Conservation (phyloP, 2,329 filamentous ascomycete genomes). For the Orbilia quercus region DNA sequence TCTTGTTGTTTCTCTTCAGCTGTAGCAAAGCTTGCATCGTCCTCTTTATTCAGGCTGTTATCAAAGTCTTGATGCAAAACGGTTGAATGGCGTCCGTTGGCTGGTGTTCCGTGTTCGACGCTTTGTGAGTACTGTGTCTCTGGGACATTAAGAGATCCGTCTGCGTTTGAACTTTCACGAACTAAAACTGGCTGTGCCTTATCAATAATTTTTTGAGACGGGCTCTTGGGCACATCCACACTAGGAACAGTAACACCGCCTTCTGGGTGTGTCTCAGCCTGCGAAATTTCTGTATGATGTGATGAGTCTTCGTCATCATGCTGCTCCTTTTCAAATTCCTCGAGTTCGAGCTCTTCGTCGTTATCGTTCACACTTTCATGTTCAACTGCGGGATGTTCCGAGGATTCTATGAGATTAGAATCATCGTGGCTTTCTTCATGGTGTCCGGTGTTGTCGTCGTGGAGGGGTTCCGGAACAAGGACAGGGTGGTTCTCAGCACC, state of each 20-base stretch:
- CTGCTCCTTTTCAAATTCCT: constrained; percentile 51
- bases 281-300: constrained; percentile 12
- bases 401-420: neutral
- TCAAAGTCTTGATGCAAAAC: neutral
- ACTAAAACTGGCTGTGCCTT: neutral
- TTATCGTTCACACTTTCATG: neutral
- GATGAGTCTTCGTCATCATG: constrained; percentile 16
- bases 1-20: constrained; percentile 44
- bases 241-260: neutral
- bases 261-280: constrained; percentile 9
- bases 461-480: constrained; percentile 9
- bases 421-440: constrained; percentile 1
- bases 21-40: constrained; percentile 50
- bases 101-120: neutral
- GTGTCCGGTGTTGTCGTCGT: neutral
- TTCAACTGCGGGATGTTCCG: neutral
- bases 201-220: constrained; percentile 33
- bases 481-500: neutral
- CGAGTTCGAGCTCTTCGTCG: constrained; percentile 44
- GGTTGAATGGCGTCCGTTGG: neutral
- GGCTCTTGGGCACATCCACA: constrained; percentile 50
- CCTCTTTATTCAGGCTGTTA: constrained; percentile 24
- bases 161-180: constrained; percentile 27
- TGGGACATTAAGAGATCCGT: constrained; percentile 40
- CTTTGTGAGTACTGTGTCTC: constrained; percentile 44